Evolutionary conservation across 2,329 filamentous ascomycete genomes (phyloP), one percentile per base, ranked within the genome.

Genomic region (Cylindrodendrum hubeiense): DNA sequence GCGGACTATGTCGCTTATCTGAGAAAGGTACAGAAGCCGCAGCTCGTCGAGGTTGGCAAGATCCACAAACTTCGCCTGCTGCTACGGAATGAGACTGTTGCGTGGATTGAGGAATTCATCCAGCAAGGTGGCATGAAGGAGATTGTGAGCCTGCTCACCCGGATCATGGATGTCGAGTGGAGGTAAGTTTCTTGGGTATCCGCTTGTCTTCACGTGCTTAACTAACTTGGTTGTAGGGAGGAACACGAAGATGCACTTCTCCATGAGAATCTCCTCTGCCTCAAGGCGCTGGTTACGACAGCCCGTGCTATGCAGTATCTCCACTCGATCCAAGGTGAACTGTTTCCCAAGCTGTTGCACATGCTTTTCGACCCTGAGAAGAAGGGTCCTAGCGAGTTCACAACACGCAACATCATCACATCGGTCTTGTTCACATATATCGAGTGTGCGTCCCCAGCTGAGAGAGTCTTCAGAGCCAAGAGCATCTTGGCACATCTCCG

Each of bases 351-450:
- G 26, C 83, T 99, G 50, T 82, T 98, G 50, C 88, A 89, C 63
- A 94, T 98, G 91, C 85, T 98, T 43, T 98, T 98, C 74, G 95
- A 98, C 74, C 93, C 97, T n/a, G 95, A 98, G 77, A 97, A 95
- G 83, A 98, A 98, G 79, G 96, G 96, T 0, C 96, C 96, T 0
- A 97, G 93, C 82, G 96, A 99, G 79, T 99, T 97, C 78, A 96
- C 93, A 5, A 98, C 96, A 13, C 91, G 96, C 60, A 92, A 91
- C 72, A 93, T 98, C 72, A 92, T 98, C 76, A 93, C 95, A 39
- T 96, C 93, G 52, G 86, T 98, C 7, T 83, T 99, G 24, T 95
- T 97, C 75, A 95, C 93, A 17, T 96, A 97, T 78, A 91, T 98
- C 56, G 90, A 94, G 63, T 87, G 89, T 1, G 89, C 91, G 7